phyloP scores from a whole-genome alignment of 2,329 filamentous ascomycete genomes.

The Elsinoe arachidis region DNA sequence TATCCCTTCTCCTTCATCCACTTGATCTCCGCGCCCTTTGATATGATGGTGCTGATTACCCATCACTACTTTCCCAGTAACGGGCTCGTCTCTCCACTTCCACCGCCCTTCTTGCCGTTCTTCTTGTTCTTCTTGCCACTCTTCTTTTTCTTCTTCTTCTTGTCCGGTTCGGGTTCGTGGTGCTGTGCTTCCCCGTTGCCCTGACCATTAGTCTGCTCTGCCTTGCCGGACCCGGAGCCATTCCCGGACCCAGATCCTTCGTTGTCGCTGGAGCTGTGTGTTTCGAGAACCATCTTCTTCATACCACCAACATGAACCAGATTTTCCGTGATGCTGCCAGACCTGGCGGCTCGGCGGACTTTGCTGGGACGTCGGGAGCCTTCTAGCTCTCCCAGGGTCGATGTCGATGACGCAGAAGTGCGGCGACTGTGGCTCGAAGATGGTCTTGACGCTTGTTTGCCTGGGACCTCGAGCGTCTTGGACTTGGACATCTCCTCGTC shows the following conservation, averaged over 20 bases:
- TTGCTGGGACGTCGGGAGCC: constrained; percentile 22
- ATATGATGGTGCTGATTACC: constrained; percentile 16
- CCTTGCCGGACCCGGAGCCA: constrained; percentile 15
- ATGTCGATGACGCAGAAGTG: constrained; percentile 13
- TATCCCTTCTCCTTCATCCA: not conserved
- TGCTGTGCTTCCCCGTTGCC: constrained; percentile 12
- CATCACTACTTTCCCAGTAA: constrained; percentile 18
- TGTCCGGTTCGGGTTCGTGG: constrained; percentile 13
- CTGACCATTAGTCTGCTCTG: constrained; percentile 11
- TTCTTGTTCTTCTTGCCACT: constrained; percentile 18
- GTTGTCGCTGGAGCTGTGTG: constrained; percentile 49
- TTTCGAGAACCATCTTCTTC: constrained; percentile 66
- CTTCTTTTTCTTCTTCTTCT: constrained; percentile 20
- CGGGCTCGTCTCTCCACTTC: constrained; percentile 16
- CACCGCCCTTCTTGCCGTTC: constrained; percentile 14
- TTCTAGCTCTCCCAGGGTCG: constrained; percentile 20
- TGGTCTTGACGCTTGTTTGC: constrained; percentile 13
- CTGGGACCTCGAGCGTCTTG: constrained; percentile 12
- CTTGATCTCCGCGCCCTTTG: not conserved
- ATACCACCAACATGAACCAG: constrained; percentile 66
- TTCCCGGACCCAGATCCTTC: constrained; percentile 27
- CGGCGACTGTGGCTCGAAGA: constrained; percentile 10
- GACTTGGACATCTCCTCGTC: constrained; percentile 9
- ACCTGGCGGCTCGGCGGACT: constrained; percentile 43
- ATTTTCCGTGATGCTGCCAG: constrained; percentile 71